Evolutionary conservation across 2,329 filamentous ascomycete genomes (phyloP).

Genomic region (Alternaria arborescens): DNA sequence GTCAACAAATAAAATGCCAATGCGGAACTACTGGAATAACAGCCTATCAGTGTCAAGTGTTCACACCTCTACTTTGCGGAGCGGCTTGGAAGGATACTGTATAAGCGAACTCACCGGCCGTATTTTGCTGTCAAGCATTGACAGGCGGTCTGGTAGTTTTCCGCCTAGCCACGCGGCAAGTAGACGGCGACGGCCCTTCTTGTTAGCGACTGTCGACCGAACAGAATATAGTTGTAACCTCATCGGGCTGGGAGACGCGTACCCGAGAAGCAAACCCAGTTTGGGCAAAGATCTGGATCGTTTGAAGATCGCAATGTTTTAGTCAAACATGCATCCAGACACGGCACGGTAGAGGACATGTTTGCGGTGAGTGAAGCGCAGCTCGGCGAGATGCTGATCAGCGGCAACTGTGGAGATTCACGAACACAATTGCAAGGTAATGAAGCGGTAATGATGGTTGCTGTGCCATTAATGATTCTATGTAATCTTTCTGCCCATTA

Average conservation of each 20-base stretch:
- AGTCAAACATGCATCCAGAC: neutral
- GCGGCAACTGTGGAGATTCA: neutral
- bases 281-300: neutral
- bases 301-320: neutral
- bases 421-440: neutral
- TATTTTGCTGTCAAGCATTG: neutral
- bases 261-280: neutral
- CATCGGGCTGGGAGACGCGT: neutral
- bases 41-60: neutral
- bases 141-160: conserved; percentile 2
- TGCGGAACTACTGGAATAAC: neutral
- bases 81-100: neutral
- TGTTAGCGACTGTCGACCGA: neutral
- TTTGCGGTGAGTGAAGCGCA: conserved; percentile 3
- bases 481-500: neutral
- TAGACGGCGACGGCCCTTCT: neutral
- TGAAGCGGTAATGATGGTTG: neutral
- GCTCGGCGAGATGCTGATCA: neutral
- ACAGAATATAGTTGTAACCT: neutral
- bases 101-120: neutral
- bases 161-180: conserved; percentile 1
- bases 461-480: conserved; percentile 13
- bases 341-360: neutral
- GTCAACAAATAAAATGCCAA: neutral
- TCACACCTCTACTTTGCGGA: neutral